A percentile compares a stretch with the other conserved stretches of the same genome.
Conservation (phyloP, 805 yeast species). For the Alloascoidea africana region DNA sequence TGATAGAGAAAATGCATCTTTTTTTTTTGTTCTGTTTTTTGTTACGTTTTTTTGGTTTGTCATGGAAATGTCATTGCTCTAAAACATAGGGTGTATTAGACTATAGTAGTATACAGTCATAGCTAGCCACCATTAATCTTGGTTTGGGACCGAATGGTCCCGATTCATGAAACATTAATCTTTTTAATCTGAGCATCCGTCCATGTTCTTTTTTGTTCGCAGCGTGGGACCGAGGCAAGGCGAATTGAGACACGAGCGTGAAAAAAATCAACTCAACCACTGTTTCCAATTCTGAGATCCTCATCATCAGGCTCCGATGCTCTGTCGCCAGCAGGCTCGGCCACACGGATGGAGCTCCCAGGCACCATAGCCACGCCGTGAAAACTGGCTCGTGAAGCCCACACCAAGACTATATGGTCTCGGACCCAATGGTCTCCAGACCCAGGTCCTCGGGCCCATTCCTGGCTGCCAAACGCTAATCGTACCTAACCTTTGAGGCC, state of each 20-base stretch:
- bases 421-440: not conserved
- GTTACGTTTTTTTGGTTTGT: constrained; percentile 2
- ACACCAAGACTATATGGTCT: not conserved
- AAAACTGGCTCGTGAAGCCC: not conserved
- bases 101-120: too few relatives aligned
- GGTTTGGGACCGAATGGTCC: too few relatives aligned
- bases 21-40: constrained; percentile 4
- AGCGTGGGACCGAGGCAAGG: too few relatives aligned
- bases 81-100: constrained; percentile 1
- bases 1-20: too few relatives aligned
- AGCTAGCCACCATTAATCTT: too few relatives aligned
- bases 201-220: too few relatives aligned
- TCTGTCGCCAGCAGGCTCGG: not conserved
- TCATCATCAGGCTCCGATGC: constrained; percentile 2
- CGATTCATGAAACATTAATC: too few relatives aligned
- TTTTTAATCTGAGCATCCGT: too few relatives aligned
- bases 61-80: constrained; percentile 3
- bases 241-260: constrained; percentile 2
- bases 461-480: constrained; percentile 9
- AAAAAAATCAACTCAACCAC: constrained; percentile 1
- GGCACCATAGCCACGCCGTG: not conserved
- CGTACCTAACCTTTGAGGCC: too few relatives aligned
- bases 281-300: not conserved
- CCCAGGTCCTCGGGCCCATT: not conserved
- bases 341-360: not conserved